Percentiles rank a stretch among this genome's conserved stretches.
These are phyloP conservation scores for Mangifera indica DNA, from an alignment of 345 rosid species.

Conservation along the genomic window DNA sequence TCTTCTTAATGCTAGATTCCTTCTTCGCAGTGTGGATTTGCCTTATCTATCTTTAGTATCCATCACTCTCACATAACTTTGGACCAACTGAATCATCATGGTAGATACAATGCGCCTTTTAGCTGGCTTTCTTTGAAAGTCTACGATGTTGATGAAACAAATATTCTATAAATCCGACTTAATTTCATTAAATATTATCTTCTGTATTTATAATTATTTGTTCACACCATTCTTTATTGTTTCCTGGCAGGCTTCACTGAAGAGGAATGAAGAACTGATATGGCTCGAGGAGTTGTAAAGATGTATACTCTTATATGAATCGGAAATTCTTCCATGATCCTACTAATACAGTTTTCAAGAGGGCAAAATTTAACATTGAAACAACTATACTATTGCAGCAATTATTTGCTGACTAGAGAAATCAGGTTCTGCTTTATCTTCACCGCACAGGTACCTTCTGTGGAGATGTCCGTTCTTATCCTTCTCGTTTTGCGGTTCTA, in stretches of 20 bases:
- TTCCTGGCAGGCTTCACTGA: constrained; percentile 14
- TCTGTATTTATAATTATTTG: background rate
- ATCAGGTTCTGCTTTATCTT: too few relatives aligned
- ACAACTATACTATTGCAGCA: background rate
- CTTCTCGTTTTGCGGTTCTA: too few relatives aligned
- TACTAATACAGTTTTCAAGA: background rate
- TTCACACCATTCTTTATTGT: constrained; percentile 6
- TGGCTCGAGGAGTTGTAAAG: constrained; percentile 56
- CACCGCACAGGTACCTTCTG: too few relatives aligned
- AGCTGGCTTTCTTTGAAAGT: background rate
- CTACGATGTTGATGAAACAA: background rate
- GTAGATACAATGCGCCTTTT: background rate
- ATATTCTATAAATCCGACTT: background rate
- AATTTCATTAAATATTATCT: background rate
- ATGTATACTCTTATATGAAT: background rate
- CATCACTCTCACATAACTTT: background rate
- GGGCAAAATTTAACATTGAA: too few relatives aligned
- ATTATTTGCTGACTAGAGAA: background rate
- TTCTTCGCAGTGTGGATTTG: too few relatives aligned
- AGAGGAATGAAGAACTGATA: constrained; percentile 73
- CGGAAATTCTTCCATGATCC: background rate
- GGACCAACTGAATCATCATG: background rate
- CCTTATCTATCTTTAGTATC: background rate
- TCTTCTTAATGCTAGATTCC: background rate
- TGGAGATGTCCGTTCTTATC: too few relatives aligned